Base-by-base conservation (phyloP, 371 early-diverging fungal species). In the Mortierella sp. region DNA sequence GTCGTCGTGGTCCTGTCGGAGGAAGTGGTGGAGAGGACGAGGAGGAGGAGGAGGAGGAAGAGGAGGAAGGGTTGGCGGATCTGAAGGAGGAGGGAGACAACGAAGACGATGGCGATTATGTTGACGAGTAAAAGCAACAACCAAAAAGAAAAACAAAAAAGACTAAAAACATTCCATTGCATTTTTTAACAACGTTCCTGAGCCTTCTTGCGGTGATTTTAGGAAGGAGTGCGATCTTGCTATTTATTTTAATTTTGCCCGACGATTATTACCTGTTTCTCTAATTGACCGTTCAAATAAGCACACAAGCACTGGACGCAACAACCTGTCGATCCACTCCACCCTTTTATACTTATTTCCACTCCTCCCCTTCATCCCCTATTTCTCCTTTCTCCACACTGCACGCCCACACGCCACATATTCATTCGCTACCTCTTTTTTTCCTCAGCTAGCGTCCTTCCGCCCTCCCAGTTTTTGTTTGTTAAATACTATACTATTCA, bases 41-140 rank as follows among this genome's bases (percentile, higher is more conserved):
- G 21, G 80, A 71, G 18, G 78, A 77, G 35, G 82, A 60, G 0
- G 71, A 76, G 21, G 80, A 71, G 18, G 78, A 77, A 27, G 82
- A 60, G 0, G 71, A 63, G 7, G 75, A 44, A 5, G 68, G 46
- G 71, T 38, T 72, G 10, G 51, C 21, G 0, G 79, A 70, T 68
- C 21, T 68, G 68, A 41, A 68, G 41, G 68, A 68, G 68, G 68
- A 68, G 24, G 77, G 55, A 8, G 65, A 63, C 18, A 71, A 78
- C 54, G 77, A 65, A 4, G 72, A 77, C 5, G 68, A 81, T 27
- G 77, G 68, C 21, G 80, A 77, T 43, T 77, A 79, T 29, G 72
- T 24, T 1, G 77, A 80, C 14, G 80, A 79, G 12, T 79, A 74
- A 29, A 4, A 29, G 1, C 27, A 51, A 35, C 3, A 10, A 75